These are phyloP conservation scores for Coriolopsis trogii DNA, from an alignment of 1,284 basidiomycete species.

Conservation along the genomic window DNA sequence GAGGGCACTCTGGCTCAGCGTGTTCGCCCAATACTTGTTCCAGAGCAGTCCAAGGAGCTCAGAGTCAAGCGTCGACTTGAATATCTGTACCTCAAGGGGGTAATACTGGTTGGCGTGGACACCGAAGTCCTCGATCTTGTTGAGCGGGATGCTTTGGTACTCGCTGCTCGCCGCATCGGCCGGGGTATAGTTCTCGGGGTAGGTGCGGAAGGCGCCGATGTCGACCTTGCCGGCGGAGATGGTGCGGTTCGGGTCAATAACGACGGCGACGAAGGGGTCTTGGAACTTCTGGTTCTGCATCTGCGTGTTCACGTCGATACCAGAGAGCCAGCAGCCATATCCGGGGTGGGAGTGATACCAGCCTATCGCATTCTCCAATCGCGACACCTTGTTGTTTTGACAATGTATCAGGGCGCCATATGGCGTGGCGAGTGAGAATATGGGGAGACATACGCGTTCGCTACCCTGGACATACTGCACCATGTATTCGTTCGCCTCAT, in stretches of 20 bases:
- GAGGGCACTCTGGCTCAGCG: constrained; percentile 87
- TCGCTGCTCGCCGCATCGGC: constrained; percentile 70
- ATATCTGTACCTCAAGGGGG: constrained; percentile 91
- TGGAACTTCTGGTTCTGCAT: constrained; percentile 93
- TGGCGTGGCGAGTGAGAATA: neutral
- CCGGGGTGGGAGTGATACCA: constrained; percentile 99
- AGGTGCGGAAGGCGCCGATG: constrained; percentile 97
- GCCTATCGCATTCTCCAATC: constrained; percentile 90
- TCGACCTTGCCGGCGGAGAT: constrained; percentile 98
- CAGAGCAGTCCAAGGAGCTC: constrained; percentile 89
- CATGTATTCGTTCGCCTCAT: constrained; percentile 99
- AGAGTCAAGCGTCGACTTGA: constrained; percentile 88
- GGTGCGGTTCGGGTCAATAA: constrained; percentile 98
- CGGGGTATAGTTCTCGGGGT: constrained; percentile 90
- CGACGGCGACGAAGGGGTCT: constrained; percentile 97
- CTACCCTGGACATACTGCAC: constrained; percentile 87
- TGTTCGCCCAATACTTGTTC: constrained; percentile 99
- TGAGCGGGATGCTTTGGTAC: constrained; percentile 93
- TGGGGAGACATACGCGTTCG: constrained; percentile 58
- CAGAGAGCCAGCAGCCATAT: constrained; percentile 97
- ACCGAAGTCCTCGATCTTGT: constrained; percentile 97
- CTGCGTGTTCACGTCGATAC: constrained; percentile 96
- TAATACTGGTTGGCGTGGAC: constrained; percentile 99
- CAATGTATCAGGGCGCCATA: neutral
- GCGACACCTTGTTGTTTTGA: constrained; percentile 69